Percentiles rank a stretch among this genome's conserved stretches.
Conservation (phyloP, 176 grass and related monocot species). For the Oryza glaberrima region DNA sequence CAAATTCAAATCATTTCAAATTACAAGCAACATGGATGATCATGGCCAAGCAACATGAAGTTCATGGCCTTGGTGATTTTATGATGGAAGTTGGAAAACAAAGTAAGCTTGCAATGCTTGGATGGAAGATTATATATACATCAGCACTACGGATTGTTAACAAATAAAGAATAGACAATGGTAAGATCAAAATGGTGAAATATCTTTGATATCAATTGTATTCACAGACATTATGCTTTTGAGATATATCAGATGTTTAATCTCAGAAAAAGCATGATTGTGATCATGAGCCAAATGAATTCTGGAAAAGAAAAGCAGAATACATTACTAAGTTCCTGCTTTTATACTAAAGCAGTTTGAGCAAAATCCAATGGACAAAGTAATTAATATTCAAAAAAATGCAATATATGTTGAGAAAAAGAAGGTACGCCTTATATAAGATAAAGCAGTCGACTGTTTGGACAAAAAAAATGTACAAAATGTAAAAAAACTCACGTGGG, state of each 20-base stretch:
- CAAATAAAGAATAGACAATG: neutral
- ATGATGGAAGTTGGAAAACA: conserved; percentile 4
- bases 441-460: neutral
- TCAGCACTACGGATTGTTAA: neutral
- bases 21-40: neutral
- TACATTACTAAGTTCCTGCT: neutral
- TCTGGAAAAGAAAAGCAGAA: neutral
- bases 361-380: neutral
- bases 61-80: conserved; percentile 5
- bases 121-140: conserved; percentile 1
- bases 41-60: neutral
- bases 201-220: conserved; percentile 3
- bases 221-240: neutral
- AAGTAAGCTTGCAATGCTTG: neutral
- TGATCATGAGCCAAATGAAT: neutral
- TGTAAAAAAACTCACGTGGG: conserved; percentile 81
- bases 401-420: neutral
- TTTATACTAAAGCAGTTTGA: neutral
- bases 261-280: neutral
- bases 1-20: conserved; percentile 11
- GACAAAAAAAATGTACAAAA: conserved; percentile 4
- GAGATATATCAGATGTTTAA: neutral
- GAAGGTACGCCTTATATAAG: neutral
- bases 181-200: conserved; percentile 8
- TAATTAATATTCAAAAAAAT: conserved; percentile 14